Base-by-base conservation (phyloP, 1,284 basidiomycete species). In the Irpex sp. region DNA sequence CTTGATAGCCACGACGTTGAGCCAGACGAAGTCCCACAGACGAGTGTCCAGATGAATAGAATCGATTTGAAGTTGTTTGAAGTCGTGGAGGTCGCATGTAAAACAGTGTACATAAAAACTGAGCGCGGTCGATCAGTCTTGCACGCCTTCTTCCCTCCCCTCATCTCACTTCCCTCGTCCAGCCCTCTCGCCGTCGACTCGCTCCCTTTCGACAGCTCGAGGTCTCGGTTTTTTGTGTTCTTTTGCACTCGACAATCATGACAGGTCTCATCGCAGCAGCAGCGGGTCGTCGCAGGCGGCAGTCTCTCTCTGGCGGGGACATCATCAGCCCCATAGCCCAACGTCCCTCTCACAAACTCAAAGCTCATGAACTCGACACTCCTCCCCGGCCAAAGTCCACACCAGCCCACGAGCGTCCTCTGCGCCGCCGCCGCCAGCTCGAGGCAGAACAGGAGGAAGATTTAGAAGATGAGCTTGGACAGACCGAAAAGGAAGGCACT, bases 301-400 rank as follows among this genome's bases (percentile, higher is more conserved):
- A 76, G 64, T 77, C 75, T 26, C 74, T 74, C 60, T 76, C 76
- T 7, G 73, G 54, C 54, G 54, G 74, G 51, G 70, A 71, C 56
- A 71, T 72, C 56, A 67, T 73, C 62, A 72, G 69, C 55, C 70
- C 73, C 38, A 64, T 68, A 57, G 66, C 69, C 58, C 68, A 63
- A 26, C 54, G 54, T 5, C 66, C 67, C 48, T 67, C 62, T 51
- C 68, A 57, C 51, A 68, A 66, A 59, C 60, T 58, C 62, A 65
- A 48, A 7, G 48, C 64, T 4, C 58, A 66, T 8, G 65, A 60
- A 49, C 65, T 64, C 11, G 69, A 73, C 34, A 69, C 72, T 17
- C 71, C 71, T 21, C 71, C 75, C 9, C 72, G 76, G 37, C 76
- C 76, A 37, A 78, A 77, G 68, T 77, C 76, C 21, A 77, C 76